Evolutionary conservation across 768 basidiomycete genomes (phyloP).

Genomic region (Suillus paluster): DNA sequence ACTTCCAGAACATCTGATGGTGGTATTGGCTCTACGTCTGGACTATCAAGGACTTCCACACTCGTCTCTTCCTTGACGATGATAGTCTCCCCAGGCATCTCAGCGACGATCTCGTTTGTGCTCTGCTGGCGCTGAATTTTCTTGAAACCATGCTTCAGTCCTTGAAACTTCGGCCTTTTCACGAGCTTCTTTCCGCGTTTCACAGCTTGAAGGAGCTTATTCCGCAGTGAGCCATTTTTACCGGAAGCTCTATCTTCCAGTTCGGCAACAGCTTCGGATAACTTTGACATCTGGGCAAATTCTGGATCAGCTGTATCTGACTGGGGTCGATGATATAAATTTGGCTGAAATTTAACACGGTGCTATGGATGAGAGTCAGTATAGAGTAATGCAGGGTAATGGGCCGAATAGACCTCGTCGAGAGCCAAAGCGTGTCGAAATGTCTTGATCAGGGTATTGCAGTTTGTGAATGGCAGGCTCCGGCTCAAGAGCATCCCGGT

Average conservation of each 20-base stretch:
- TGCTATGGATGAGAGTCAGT: conserved; percentile 44
- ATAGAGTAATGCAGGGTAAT: neutral
- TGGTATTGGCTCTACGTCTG: neutral
- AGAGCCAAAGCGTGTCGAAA: conserved; percentile 81
- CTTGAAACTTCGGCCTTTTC: neutral
- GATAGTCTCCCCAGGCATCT: neutral
- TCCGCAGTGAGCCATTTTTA: neutral
- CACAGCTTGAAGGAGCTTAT: neutral
- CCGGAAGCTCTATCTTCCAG: neutral
- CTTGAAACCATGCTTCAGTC: neutral
- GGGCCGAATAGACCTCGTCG: conserved; percentile 58
- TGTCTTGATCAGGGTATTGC: conserved; percentile 64
- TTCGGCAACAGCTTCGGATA: neutral
- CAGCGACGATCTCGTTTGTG: neutral
- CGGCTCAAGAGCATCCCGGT: conserved; percentile 68
- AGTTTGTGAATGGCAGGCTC: conserved; percentile 68
- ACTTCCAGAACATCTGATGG: conserved; percentile 70
- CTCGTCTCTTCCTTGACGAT: neutral
- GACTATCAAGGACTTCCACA: neutral
- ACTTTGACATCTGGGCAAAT: conserved; percentile 18
- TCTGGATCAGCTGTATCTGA: conserved; percentile 33
- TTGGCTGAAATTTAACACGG: conserved; percentile 69
- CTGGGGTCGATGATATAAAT: conserved; percentile 54
- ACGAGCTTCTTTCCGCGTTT: conserved; percentile 4
- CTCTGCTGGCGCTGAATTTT: neutral